Conservation (phyloP, 176 grass and related monocot species). For the Ampelocalamus luodianensis region DNA sequence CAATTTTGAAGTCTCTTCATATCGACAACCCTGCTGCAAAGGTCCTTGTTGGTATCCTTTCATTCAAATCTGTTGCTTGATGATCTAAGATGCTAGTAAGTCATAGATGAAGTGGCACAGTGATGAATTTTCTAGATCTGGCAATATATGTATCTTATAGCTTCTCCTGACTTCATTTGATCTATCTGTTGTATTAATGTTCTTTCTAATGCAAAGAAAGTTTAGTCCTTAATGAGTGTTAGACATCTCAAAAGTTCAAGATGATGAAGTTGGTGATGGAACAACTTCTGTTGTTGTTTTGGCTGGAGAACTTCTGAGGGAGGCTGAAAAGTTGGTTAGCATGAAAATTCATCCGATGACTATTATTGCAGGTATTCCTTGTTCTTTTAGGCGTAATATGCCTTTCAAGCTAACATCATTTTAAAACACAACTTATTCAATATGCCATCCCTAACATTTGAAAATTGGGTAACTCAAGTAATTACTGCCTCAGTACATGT, state of each 20-base stretch:
- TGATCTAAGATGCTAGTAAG: background rate
- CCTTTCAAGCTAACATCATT: background rate
- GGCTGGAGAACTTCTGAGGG: slow-evolving; percentile 89
- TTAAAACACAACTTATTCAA: background rate
- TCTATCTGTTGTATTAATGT: background rate
- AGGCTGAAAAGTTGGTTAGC: slow-evolving; percentile 85
- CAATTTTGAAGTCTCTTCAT: slow-evolving; percentile 94
- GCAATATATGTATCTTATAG: background rate
- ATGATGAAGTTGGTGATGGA: slow-evolving; percentile 97
- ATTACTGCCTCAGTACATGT: background rate
- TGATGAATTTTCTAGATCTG: slow-evolving; percentile 15
- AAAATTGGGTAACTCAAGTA: background rate
- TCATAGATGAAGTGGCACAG: background rate
- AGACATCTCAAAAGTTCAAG: slow-evolving; percentile 99
- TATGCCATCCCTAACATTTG: background rate
- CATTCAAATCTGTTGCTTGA: background rate
- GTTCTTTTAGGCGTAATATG: background rate
- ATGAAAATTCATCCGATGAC: slow-evolving; percentile 98
- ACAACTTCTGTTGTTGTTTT: slow-evolving; percentile 97
- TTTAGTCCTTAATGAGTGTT: slow-evolving; percentile 52
- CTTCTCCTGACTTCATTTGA: background rate
- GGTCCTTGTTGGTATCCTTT: slow-evolving; percentile 99
- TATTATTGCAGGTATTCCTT: slow-evolving; percentile 85
- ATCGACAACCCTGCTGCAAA: slow-evolving; percentile 96
- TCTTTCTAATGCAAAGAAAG: background rate